Base-by-base conservation (phyloP, 2,329 filamentous ascomycete species). In the Talaromyces atroroseus region DNA sequence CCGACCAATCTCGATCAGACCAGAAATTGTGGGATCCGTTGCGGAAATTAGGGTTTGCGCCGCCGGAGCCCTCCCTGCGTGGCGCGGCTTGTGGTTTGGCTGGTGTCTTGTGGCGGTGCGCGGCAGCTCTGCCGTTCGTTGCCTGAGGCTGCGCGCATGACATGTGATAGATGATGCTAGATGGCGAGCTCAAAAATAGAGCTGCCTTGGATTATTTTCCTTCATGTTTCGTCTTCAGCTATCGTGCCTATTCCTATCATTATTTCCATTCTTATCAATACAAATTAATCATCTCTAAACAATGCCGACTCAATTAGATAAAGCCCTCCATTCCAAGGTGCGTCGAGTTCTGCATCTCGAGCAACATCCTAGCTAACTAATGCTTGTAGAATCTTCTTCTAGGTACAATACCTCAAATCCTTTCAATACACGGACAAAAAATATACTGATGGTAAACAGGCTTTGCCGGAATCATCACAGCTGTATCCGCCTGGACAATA, bases 391-490 rank as follows among this genome's bases (percentile, higher is more conserved):
- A 87, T 65, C 77, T 87, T 58, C 80, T 90, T 55, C 74, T 90
- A 58, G 86, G 87, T 89, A 80, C 7, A 45, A 4, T 18, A 2
- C 12, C n/a, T 32, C 36, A 16, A 3, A n/a, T 26, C 34, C 26
- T 10, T 36, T 16, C 10, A n/a, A 44, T 6, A 21, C 3, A 21
- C 38, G 21, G 11, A 44, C n/a, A 23, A n/a, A 42, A 11, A 8
- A 29, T 10, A 51, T 34, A n/a, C 34, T 56, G 18, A 56, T 32
- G 3, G 20, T 18, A 36, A 38, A 42, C 75, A 86, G 89, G 86
- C 18, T 96, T 96, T 68, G 85, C 88, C 4, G 89, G 88, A 10
- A 80, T 95, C 52, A 82, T 96, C 14, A 88, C 89, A 6, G 90
- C 88, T 1, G 90, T 88, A 1, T 88, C 90, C 16, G 84, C 83